Conservation (phyloP, 352 stramenopile genomes). For the Pythium sp. region DNA sequence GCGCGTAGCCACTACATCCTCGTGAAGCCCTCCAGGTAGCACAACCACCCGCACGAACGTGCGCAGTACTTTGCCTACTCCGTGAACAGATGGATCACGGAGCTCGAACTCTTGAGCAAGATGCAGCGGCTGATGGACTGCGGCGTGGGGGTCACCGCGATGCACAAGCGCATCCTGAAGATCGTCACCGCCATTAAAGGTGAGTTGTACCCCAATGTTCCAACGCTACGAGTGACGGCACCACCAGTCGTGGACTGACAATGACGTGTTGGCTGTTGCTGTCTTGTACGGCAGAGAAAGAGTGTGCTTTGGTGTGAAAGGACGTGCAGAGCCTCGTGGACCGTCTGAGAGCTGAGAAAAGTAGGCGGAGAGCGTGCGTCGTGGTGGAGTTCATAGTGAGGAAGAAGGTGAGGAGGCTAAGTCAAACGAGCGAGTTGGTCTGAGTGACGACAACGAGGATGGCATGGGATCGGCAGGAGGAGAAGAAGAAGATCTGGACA, state of each 20-base stretch:
- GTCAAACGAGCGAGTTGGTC: too few species aligned
- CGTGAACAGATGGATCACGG: too few species aligned
- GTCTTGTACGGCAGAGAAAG: background rate
- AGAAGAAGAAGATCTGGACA: background rate
- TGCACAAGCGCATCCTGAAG: too few species aligned
- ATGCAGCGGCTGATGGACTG: too few species aligned
- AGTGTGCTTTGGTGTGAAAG: background rate
- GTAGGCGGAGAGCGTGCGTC: too few species aligned
- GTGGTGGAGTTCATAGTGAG: too few species aligned
- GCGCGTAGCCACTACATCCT: conserved; percentile 1
- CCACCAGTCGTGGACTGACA: background rate
- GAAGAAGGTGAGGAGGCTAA: background rate
- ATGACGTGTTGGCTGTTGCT: background rate
- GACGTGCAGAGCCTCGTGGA: conserved; percentile 2
- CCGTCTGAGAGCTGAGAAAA: background rate
- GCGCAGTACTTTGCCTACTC: too few species aligned
- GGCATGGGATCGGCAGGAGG: too few species aligned
- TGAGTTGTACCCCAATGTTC: background rate
- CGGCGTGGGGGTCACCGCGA: too few species aligned
- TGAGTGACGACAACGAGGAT: background rate
- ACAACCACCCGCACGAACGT: background rate
- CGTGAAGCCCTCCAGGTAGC: background rate
- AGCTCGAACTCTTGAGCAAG: too few species aligned
- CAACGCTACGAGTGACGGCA: too few species aligned
- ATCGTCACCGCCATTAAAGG: conserved; percentile 1